phyloP scores from a whole-genome alignment of 1,284 basidiomycete species.

The Trichosporon ovoides region DNA sequence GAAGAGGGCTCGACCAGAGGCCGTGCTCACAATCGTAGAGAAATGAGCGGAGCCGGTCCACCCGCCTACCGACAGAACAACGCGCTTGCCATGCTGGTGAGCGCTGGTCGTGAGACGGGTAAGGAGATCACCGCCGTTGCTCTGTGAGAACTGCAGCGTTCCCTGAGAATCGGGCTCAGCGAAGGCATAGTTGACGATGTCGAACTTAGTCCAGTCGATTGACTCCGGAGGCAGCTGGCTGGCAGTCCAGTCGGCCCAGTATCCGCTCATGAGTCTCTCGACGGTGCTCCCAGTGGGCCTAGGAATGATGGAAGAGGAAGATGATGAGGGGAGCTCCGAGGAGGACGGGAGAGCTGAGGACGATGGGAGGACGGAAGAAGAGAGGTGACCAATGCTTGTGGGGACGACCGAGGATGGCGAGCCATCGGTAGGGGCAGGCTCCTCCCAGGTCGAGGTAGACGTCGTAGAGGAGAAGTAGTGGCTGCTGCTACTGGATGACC shows the following conservation, averaged over 20 bases:
- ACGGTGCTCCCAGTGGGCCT: neutral
- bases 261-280: slow-evolving; percentile 60
- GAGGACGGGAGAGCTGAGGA: no score
- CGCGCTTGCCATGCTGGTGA: slow-evolving; percentile 60
- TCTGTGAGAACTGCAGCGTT: slow-evolving; percentile 62
- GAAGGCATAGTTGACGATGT: slow-evolving; percentile 82
- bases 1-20: slow-evolving; percentile 55
- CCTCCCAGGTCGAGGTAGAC: neutral
- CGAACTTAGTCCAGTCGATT: slow-evolving; percentile 65
- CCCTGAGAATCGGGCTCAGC: slow-evolving; percentile 60
- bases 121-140: slow-evolving; percentile 56
- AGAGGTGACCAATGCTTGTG: neutral
- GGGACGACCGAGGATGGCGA: neutral
- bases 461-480: neutral
- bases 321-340: neutral
- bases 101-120: slow-evolving; percentile 58
- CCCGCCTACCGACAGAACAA: slow-evolving; percentile 79
- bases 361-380: neutral
- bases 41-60: slow-evolving; percentile 74
- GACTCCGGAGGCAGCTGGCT: slow-evolving; percentile 60
- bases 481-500: neutral
- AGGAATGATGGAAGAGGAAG: neutral
- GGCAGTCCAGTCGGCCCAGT: slow-evolving; percentile 77
- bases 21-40: slow-evolving; percentile 60
- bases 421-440: neutral